Evolutionary conservation across 2,329 filamentous ascomycete genomes (phyloP), one percentile per base, ranked within the genome.

Genomic region (Anthostomella pinea): DNA sequence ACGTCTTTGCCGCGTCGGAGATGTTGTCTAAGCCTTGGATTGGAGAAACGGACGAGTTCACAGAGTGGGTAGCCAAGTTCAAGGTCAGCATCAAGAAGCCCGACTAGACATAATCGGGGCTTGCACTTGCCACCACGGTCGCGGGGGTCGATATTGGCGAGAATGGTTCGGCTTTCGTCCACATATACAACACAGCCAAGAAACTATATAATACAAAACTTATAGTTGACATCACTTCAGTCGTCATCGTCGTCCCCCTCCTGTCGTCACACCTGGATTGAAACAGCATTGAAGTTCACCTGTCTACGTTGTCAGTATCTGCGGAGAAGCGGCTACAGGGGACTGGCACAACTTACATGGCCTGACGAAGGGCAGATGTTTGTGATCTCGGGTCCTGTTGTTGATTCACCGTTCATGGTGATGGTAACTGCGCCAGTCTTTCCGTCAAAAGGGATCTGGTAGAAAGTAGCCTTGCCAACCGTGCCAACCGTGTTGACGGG

Each of bases 21-120:
- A 55, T 82, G 30, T 61, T 87, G 9, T 66, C 67, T 32, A 65
- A 69, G 40, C 69, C 72, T 14, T 90, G 85, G 85, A 63, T 74
- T 3, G 81, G 74, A 0, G 63, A 73, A 30, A 70, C 76, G 13
- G 89, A 95, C 53, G 86, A 84, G 52, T 95, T 94, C 55, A 84
- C 81, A 0, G 69, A 75, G 11, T 95, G 89, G 89, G 79, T 74
- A n/a, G 69, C 66, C 8, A 75, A 72, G 44, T 80, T 79, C 46
- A 69, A 72, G 52, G 52, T 58, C 20, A 69, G 75, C 46, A 70
- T 79, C 10, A 74, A 70, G 45, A 74, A 72, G 54, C 54, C 52
- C 5, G 55, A 57, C 26, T 55, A 56, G 30, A 34, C 29, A 3
- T 22, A 11, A 11, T 7, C 21, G 21, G n/a, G n/a, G n/a, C n/a